Conservation (phyloP, 1,139 yeast species). For the Keqinozyma sinolaborantium region DNA sequence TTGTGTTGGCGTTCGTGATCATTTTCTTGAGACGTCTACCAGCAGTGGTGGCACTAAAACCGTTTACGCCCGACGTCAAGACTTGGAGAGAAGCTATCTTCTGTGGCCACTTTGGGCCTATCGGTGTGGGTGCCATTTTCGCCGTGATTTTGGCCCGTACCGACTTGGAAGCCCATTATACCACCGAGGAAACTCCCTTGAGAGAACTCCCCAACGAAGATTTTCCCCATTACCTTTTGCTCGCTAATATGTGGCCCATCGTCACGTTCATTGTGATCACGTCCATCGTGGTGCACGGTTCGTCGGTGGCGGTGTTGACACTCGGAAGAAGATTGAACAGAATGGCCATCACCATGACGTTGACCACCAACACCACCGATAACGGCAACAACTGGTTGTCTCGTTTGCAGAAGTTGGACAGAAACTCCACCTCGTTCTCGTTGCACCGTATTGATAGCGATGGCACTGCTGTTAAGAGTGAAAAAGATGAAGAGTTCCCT, state of each 20-base stretch:
- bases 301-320: slow-evolving; percentile 91
- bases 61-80: slow-evolving; percentile 85
- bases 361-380: slow-evolving; percentile 66
- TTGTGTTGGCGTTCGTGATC: slow-evolving; percentile 77
- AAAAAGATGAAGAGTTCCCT: slow-evolving; percentile 10
- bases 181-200: slow-evolving; percentile 59
- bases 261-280: slow-evolving; percentile 81
- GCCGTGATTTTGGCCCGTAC: slow-evolving; percentile 83
- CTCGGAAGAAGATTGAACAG: slow-evolving; percentile 87
- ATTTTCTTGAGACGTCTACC: slow-evolving; percentile 86
- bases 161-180: slow-evolving; percentile 58
- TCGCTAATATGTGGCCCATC: slow-evolving; percentile 85
- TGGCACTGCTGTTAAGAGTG: slow-evolving; percentile 16
- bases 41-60: slow-evolving; percentile 74
- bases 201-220: slow-evolving; percentile 49
- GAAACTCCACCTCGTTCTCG: slow-evolving; percentile 70
- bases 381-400: slow-evolving; percentile 74
- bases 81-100: slow-evolving; percentile 95
- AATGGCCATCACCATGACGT: slow-evolving; percentile 90
- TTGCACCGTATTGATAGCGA: slow-evolving; percentile 76
- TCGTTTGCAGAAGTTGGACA: slow-evolving; percentile 77
- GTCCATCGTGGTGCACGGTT: slow-evolving; percentile 92
- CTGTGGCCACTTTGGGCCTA: slow-evolving; percentile 98
- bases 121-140: slow-evolving; percentile 96
- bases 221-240: slow-evolving; percentile 62